These are phyloP conservation scores for Solanum pimpinellifolium DNA, from an alignment of 257 asterid species.

Conservation along the genomic window DNA sequence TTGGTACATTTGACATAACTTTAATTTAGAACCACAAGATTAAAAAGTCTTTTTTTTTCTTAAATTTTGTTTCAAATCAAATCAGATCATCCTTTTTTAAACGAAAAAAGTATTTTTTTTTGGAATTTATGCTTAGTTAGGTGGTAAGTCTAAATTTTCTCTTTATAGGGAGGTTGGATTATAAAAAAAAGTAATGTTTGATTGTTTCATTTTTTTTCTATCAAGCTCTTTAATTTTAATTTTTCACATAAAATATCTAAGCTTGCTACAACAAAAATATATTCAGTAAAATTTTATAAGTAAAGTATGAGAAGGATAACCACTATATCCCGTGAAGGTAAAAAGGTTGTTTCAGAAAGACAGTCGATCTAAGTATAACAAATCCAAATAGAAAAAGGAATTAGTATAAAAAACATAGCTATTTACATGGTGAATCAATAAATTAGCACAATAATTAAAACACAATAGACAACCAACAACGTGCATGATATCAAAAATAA, in stretches of 20 bases:
- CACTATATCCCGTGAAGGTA: no score
- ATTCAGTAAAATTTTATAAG: background rate
- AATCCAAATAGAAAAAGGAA: background rate
- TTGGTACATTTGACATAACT: no score
- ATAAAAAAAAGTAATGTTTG: no score
- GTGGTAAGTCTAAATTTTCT: accelerated
- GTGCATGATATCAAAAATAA: background rate
- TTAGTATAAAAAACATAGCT: accelerated
- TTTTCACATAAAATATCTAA: background rate
- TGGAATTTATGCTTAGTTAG: no score
- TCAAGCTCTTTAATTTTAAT: no score
- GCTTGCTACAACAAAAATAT: background rate
- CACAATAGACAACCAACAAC: accelerated
- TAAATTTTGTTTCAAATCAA: no score
- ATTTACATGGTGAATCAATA: accelerated
- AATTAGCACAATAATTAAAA: accelerated
- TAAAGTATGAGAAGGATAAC: background rate
- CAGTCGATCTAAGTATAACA: accelerated
- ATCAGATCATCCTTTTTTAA: no score
- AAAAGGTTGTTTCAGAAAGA: accelerated
- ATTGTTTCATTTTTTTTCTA: no score
- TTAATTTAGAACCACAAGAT: no score
- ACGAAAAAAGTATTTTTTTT: no score
- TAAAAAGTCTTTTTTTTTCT: no score
- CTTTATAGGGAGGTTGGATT: no score